phyloP scores from a whole-genome alignment of 2,329 filamentous ascomycete genomes.

The Zymoseptoria brevis region DNA sequence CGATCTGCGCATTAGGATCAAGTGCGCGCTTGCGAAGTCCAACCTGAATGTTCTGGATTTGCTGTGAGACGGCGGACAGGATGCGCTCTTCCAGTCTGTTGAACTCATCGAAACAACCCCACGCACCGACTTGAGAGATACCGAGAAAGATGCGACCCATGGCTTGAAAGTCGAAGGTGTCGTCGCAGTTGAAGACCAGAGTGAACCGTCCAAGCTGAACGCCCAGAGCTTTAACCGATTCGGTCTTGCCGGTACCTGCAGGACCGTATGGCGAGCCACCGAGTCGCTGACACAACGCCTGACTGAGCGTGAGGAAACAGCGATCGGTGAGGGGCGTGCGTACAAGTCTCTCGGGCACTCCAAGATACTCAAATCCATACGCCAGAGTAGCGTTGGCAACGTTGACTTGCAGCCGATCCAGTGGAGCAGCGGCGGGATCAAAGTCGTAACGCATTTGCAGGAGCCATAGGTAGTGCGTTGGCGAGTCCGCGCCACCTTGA shows the following conservation, averaged over 20 bases:
- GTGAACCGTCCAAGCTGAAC: conserved; percentile 95
- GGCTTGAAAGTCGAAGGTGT: conserved; percentile 98
- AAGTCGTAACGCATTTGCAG: conserved; percentile 97
- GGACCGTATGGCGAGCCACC: conserved; percentile 96
- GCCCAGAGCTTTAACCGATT: conserved; percentile 96
- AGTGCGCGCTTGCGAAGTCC: conserved; percentile 78
- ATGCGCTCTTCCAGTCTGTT: conserved; percentile 98
- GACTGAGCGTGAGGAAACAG: conserved; percentile 95
- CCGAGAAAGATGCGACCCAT: conserved; percentile 99
- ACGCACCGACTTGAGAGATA: conserved; percentile 97
- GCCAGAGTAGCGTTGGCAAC: conserved; percentile 95
- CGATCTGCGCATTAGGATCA: conserved; percentile 81
- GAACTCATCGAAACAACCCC: conserved; percentile 99
- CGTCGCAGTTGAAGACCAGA: conserved; percentile 97
- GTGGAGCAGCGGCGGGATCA: conserved; percentile 66
- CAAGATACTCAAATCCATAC: conserved; percentile 97
- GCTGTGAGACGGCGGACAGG: conserved; percentile 93
- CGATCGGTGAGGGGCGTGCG: conserved; percentile 94
- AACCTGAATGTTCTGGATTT: conserved; percentile 98
- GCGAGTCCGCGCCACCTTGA: conserved; percentile 61
- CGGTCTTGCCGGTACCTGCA: conserved; percentile 96
- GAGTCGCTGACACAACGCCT: conserved; percentile 87
- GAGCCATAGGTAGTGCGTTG: conserved; percentile 84
- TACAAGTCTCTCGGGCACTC: conserved; percentile 91
- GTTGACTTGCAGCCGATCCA: conserved; percentile 77